phyloP scores from a whole-genome alignment of 1,284 basidiomycete genomes.

The Volvariella surrecta region DNA sequence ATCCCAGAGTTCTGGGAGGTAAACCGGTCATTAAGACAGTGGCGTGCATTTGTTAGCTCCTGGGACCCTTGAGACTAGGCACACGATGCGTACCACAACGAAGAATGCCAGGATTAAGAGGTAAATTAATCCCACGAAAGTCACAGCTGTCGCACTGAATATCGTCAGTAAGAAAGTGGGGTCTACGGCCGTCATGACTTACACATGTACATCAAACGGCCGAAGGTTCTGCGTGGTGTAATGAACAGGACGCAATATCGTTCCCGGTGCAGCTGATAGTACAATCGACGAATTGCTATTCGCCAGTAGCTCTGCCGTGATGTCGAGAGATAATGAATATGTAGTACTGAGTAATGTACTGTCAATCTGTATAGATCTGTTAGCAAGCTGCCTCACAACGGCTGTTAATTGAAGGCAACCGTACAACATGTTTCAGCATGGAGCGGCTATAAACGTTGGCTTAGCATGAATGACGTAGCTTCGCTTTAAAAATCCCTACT shows the following conservation, averaged over 20 bases:
- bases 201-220: slow-evolving; percentile 61
- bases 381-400: background rate
- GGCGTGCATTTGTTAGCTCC: slow-evolving; percentile 17
- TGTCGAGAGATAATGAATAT: slow-evolving; percentile 26
- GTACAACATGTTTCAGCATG: slow-evolving; percentile 20
- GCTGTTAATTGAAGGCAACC: background rate
- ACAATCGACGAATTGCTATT: slow-evolving; percentile 30
- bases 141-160: slow-evolving; percentile 53
- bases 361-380: background rate
- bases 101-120: slow-evolving; percentile 50
- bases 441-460: slow-evolving; percentile 18
- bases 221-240: slow-evolving; percentile 48
- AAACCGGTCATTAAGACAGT: slow-evolving; percentile 15
- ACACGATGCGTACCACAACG: slow-evolving; percentile 22
- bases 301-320: slow-evolving; percentile 25
- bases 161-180: background rate
- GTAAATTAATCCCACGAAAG: slow-evolving; percentile 72
- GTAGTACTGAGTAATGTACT: slow-evolving; percentile 17
- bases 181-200: slow-evolving; percentile 14
- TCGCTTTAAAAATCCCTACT: slow-evolving; percentile 24
- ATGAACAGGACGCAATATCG: slow-evolving; percentile 44
- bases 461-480: background rate
- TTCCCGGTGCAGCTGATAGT: slow-evolving; percentile 46
- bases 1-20: background rate
- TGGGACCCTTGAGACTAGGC: slow-evolving; percentile 17